Percentiles rank a stretch among this genome's conserved stretches.
Conservation (phyloP, 257 asterid genomes). For the Primulina eburnea region DNA sequence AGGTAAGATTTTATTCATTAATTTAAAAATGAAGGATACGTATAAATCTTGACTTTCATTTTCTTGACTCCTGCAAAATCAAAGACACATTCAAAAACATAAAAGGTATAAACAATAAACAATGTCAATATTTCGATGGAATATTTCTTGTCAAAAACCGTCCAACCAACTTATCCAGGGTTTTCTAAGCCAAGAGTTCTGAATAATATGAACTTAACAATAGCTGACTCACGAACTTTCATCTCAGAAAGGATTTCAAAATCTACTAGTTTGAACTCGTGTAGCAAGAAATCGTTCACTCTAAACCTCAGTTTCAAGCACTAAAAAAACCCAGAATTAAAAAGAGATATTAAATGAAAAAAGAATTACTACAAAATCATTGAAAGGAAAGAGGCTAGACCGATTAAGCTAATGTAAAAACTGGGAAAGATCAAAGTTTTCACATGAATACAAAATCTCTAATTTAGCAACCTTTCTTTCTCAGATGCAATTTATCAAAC, state of each 20-base stretch:
- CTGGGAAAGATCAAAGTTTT: not conserved
- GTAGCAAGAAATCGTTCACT: not conserved
- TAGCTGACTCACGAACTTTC: not conserved
- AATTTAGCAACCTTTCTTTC: not conserved
- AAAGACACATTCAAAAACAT: conserved; percentile 15
- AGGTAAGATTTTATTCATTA: not conserved
- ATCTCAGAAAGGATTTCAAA: not conserved
- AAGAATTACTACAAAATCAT: no score
- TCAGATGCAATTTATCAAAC: conserved; percentile 20
- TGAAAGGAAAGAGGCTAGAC: no score
- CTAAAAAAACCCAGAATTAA: not conserved
- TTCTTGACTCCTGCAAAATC: conserved; percentile 47
- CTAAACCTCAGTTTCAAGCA: not conserved
- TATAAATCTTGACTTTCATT: conserved; percentile 82
- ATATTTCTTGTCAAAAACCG: not conserved
- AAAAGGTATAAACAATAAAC: not conserved
- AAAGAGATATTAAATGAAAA: no score
- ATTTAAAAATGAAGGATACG: conserved; percentile 53
- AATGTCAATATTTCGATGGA: not conserved
- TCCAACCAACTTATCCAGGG: not conserved
- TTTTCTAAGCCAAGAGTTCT: not conserved
- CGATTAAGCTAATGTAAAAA: no score
- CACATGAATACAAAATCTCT: not conserved
- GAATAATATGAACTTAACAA: not conserved
- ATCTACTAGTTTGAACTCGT: not conserved